A percentile compares a stretch with the other conserved stretches of the same genome.
Conservation (phyloP, 2,329 filamentous ascomycete genomes). For the Trichoderma aggressivum region DNA sequence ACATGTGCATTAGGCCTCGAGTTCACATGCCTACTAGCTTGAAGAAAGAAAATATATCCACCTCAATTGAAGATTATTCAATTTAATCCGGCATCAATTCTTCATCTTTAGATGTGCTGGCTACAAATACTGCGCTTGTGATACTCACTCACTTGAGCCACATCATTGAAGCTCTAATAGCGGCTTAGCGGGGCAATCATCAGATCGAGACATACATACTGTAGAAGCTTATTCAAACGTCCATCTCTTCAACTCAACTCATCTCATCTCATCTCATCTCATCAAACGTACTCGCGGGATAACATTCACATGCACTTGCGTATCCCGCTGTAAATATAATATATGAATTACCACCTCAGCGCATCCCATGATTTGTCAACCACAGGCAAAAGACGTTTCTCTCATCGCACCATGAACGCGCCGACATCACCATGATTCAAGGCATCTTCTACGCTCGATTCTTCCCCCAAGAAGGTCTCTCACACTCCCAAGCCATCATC, state of each 20-base stretch:
- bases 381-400: neutral
- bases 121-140: neutral
- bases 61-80: neutral
- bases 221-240: neutral
- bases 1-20: neutral
- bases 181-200: neutral
- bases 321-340: neutral
- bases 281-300: neutral
- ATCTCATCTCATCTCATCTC: neutral
- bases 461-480: conserved; percentile 60
- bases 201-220: neutral
- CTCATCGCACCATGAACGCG: neutral
- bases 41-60: neutral
- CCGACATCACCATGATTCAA: conserved; percentile 54
- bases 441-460: conserved; percentile 70
- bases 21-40: neutral
- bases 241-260: neutral
- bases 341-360: neutral
- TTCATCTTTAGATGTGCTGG: neutral
- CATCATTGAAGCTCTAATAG: neutral
- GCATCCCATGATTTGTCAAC: neutral
- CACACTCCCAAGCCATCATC: neutral
- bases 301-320: neutral
- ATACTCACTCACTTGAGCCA: neutral
- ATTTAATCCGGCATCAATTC: neutral